Evolutionary conservation across 768 basidiomycete species (phyloP), one percentile per base, ranked within the genome.

Genomic region (Pleurotus tuber-regium): DNA sequence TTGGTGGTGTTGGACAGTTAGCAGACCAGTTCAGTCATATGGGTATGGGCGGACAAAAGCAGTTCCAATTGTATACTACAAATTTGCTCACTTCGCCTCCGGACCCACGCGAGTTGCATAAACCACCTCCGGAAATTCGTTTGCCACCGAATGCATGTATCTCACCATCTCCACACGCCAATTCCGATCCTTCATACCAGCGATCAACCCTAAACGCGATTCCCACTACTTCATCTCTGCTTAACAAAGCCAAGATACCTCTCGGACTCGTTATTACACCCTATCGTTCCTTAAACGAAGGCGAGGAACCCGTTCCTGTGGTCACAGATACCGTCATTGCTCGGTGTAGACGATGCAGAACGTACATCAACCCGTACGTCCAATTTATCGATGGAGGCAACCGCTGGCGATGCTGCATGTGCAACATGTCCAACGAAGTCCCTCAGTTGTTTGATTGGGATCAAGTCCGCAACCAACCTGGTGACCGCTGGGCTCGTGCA

Each of bases 381-480:
- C 92, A 93, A 62, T 98, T 98, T 68, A 92, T 98, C 61, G 97
- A 99, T 61, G 94, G 94, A 50, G 97, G 97, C 25, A 95, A 93
- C 69, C 84, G 93, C 56, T 99, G 97, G 97, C 89, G 97, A 65
- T 99, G 97, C 68, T 96, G 93, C 70, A 93, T 99, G 93, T 99
- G 97, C 68, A 91, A 88, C 61, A 85, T 98, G 80, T 89, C 92
- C 35, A 99, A 98, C 66, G 97, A 98, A 69, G 95, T 98, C 0
- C 97, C 97, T 19, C 95, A 98, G 61, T 75, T 97, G 46, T 98
- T 98, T 64, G 97, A 99, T 66, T 99, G 97, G 97, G 92, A 99
- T 66, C 91, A 94, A 68, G 82, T 78, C 48, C 84, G 83, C 57
- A 97, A 96, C 63, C 89, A 92, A 66, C 95, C 94, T 25, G 95